These are phyloP conservation scores for Phaeosphaeriaceae sp. DNA, from an alignment of 2,329 filamentous ascomycete genomes.

Conservation along the genomic window DNA sequence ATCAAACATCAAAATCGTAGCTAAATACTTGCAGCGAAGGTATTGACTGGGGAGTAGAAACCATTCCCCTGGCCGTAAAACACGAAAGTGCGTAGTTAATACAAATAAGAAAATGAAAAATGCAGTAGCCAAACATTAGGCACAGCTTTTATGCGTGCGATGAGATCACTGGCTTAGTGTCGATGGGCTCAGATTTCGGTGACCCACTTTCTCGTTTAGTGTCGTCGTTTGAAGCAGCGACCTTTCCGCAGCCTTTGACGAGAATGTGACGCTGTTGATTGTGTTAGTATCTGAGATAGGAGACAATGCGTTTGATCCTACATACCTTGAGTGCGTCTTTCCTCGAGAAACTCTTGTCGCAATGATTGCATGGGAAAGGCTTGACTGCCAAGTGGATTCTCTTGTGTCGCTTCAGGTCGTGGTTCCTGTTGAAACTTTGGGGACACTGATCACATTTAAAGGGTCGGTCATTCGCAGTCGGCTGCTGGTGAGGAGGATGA, in stretches of 20 bases:
- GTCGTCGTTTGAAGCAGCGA: constrained; percentile 36
- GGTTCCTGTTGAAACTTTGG: constrained; percentile 94
- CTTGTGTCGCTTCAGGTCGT: constrained; percentile 95
- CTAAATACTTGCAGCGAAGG: constrained; percentile 35
- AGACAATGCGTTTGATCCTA: constrained; percentile 12
- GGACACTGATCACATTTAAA: constrained; percentile 94
- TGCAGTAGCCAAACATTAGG: neutral
- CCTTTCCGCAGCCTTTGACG: constrained; percentile 71
- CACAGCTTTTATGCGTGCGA: constrained; percentile 25
- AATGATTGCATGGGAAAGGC: constrained; percentile 88
- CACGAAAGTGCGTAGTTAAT: constrained; percentile 38
- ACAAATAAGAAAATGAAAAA: constrained; percentile 39
- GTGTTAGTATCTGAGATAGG: constrained; percentile 43
- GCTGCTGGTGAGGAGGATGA: constrained; percentile 59
- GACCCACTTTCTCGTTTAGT: constrained; percentile 44
- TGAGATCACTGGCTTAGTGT: constrained; percentile 36
- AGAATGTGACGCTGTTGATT: constrained; percentile 65
- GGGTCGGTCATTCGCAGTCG: constrained; percentile 75
- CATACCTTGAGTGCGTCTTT: constrained; percentile 96
- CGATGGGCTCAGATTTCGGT: constrained; percentile 36
- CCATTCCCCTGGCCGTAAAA: constrained; percentile 7
- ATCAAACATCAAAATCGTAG: constrained; percentile 35
- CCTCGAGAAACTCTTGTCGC: constrained; percentile 94
- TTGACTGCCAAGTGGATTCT: constrained; percentile 94
- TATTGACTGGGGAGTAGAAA: constrained; percentile 8